phyloP scores from a whole-genome alignment of 208 protist genomes.

The Acanthamoeba lenticulata region DNA sequence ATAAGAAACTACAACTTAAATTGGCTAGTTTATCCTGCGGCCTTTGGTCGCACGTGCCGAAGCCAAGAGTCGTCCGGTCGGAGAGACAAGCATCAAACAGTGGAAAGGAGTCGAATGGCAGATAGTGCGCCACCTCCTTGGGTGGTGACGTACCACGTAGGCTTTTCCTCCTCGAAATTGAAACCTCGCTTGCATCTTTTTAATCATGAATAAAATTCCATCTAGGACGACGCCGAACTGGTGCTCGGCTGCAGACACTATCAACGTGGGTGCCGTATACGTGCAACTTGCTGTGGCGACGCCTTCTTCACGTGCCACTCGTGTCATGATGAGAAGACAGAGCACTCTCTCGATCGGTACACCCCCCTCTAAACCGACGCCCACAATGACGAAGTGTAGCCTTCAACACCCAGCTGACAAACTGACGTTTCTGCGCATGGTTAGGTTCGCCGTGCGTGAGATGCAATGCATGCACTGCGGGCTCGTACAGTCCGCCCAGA shows the following conservation, averaged over 20 bases:
- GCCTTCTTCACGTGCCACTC: neutral
- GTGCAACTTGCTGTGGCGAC: neutral
- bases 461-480: slow-evolving; percentile 62
- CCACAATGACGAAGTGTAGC: neutral
- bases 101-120: no score
- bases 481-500: neutral
- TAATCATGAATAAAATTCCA: neutral
- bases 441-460: neutral
- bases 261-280: neutral
- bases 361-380: neutral
- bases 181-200: no score
- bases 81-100: no score
- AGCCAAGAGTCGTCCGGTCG: no score
- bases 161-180: neutral
- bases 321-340: slow-evolving; percentile 55
- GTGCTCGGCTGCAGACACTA: slow-evolving; percentile 39
- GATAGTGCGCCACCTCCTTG: no score
- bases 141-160: neutral
- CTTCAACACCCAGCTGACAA: neutral
- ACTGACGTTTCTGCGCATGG: neutral
- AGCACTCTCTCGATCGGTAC: slow-evolving; percentile 14
- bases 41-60: no score
- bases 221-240: neutral
- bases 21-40: no score
- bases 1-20: no score